Percentiles rank a stretch among this genome's conserved stretches.
Conservation (phyloP, 1,139 yeast genomes). For the Suhomyces bribrorum region DNA sequence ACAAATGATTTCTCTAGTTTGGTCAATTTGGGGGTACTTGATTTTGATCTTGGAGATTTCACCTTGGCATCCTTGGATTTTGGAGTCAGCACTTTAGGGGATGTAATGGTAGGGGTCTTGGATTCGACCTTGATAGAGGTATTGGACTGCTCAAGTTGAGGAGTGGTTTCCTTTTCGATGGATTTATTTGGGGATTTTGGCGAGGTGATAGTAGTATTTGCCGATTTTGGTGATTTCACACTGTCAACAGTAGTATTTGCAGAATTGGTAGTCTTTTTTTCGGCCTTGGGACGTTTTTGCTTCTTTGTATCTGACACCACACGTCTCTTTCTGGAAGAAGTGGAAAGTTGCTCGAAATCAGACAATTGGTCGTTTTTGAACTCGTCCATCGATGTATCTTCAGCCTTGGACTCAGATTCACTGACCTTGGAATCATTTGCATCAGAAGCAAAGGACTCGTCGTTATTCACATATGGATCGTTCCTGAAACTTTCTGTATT, state of each 20-base stretch:
- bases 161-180: not conserved
- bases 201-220: not conserved
- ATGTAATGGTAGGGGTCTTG: not conserved
- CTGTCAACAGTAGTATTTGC: slow-evolving; percentile 1
- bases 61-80: slow-evolving; percentile 1
- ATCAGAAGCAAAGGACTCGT: not conserved
- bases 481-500: slow-evolving; percentile 2
- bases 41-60: slow-evolving; percentile 2
- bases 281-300: slow-evolving; percentile 27
- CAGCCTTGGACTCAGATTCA: slow-evolving; percentile 1
- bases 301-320: slow-evolving; percentile 6
- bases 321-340: slow-evolving; percentile 21
- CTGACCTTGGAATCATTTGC: not conserved
- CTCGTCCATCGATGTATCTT: slow-evolving; percentile 13
- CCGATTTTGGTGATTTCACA: not conserved
- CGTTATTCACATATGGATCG: not conserved
- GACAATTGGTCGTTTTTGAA: slow-evolving; percentile 12
- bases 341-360: slow-evolving; percentile 1
- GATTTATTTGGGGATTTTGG: not conserved
- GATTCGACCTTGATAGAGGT: not conserved
- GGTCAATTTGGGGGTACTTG: slow-evolving; percentile 12
- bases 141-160: slow-evolving; percentile 7
- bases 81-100: slow-evolving; percentile 1
- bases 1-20: slow-evolving; percentile 3
- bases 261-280: slow-evolving; percentile 15